Evolutionary conservation across 495 filamentous ascomycete genomes (phyloP).

Genomic region (Annulohypoxylon bovei): DNA sequence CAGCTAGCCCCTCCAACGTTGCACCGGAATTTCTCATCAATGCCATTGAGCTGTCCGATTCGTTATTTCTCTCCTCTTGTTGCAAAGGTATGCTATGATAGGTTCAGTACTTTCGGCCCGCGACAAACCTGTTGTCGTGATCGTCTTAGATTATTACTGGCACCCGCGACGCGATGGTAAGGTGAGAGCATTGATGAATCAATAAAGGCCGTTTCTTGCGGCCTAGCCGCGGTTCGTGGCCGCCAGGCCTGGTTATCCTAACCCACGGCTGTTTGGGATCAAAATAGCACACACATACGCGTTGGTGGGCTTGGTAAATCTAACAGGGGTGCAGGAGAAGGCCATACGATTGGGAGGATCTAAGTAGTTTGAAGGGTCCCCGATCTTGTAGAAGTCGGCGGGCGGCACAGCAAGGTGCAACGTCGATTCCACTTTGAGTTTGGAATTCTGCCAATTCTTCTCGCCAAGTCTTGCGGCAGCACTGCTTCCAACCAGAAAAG

Average conservation of each 20-base stretch:
- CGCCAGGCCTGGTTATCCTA: slow-evolving; percentile 30
- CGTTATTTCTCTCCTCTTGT: slow-evolving; percentile 33
- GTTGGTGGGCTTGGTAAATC: slow-evolving; percentile 32
- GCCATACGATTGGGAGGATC: slow-evolving; percentile 43
- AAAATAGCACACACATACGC: slow-evolving; percentile 38
- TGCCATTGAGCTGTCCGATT: slow-evolving; percentile 40
- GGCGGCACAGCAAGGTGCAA: slow-evolving; percentile 44
- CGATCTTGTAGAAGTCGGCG: slow-evolving; percentile 43
- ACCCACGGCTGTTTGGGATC: slow-evolving; percentile 33
- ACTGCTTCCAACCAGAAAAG: slow-evolving; percentile 43
- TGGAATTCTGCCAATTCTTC: slow-evolving; percentile 43
- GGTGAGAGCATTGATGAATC: slow-evolving; percentile 22
- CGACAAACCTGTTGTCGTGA: slow-evolving; percentile 21
- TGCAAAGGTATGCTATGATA: slow-evolving; percentile 23
- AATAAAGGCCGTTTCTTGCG: slow-evolving; percentile 37
- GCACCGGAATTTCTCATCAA: slow-evolving; percentile 38
- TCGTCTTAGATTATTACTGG: slow-evolving; percentile 24
- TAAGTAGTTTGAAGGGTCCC: slow-evolving; percentile 36
- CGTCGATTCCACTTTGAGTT: slow-evolving; percentile 37
- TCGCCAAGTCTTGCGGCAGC: slow-evolving; percentile 36
- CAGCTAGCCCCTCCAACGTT: slow-evolving; percentile 38
- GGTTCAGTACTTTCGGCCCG: slow-evolving; percentile 43
- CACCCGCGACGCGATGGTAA: slow-evolving; percentile 13
- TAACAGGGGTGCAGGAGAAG: slow-evolving; percentile 31
- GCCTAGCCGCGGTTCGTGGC: slow-evolving; percentile 28